Evolutionary conservation across 2,329 filamentous ascomycete species (phyloP).

Genomic region (Lasiodiplodia gonubiensis): DNA sequence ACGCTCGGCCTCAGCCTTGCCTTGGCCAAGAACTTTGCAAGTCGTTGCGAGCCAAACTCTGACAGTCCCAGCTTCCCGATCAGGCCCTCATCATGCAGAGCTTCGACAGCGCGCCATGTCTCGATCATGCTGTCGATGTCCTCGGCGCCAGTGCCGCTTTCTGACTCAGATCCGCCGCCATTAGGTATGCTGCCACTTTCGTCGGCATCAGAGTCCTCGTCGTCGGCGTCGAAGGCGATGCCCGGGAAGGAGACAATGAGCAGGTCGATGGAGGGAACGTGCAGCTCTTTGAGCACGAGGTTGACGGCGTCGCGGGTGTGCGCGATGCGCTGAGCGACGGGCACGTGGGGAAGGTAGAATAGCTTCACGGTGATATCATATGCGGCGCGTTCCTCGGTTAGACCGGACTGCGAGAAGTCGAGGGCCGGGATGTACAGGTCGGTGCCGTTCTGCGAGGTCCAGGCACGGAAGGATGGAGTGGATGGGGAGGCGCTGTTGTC

Average conservation of each 20-base stretch:
- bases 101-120: conserved; percentile 72
- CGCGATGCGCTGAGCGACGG: conserved; percentile 66
- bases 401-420: conserved; percentile 71
- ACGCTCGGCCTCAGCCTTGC: conserved; percentile 78
- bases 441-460: conserved; percentile 64
- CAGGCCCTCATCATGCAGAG: conserved; percentile 70
- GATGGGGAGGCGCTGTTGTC: conserved; percentile 37
- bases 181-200: conserved; percentile 31
- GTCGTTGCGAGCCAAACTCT: conserved; percentile 86
- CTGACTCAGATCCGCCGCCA: conserved; percentile 33
- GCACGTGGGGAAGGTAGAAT: conserved; percentile 82
- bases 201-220: conserved; percentile 73
- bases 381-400: conserved; percentile 79
- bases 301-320: conserved; percentile 80
- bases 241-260: conserved; percentile 93
- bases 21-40: conserved; percentile 75
- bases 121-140: conserved; percentile 69
- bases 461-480: conserved; percentile 56
- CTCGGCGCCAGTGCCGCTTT: conserved; percentile 51
- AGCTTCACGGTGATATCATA: conserved; percentile 97
- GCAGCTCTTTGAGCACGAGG: conserved; percentile 80
- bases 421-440: conserved; percentile 79
- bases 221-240: conserved; percentile 90
- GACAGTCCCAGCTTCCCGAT: conserved; percentile 81
- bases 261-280: conserved; percentile 77